These are phyloP conservation scores for Fusarium brachygibbosum DNA, from an alignment of 2,329 filamentous ascomycete genomes.

Conservation along the genomic window DNA sequence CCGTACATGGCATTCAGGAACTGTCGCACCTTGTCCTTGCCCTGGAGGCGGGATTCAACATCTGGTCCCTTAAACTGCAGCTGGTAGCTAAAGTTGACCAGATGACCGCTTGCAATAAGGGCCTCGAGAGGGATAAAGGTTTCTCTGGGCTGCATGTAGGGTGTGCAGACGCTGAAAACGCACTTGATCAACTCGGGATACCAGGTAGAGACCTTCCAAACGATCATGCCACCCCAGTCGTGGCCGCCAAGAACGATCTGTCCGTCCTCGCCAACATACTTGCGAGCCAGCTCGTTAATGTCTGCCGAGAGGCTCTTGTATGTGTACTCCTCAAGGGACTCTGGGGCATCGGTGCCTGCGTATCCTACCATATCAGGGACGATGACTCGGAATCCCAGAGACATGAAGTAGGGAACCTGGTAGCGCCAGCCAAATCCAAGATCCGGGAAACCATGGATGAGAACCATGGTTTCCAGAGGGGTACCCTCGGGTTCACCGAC, in stretches of 20 bases:
- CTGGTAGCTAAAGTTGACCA: constrained; percentile 87
- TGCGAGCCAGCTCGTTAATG: constrained; percentile 77
- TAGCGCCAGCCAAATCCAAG: constrained; percentile 88
- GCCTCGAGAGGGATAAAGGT: constrained; percentile 69
- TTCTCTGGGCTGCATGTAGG: constrained; percentile 70
- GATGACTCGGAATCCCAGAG: constrained; percentile 81
- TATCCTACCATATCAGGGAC: constrained; percentile 91
- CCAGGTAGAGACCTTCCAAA: constrained; percentile 81
- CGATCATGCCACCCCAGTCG: constrained; percentile 88
- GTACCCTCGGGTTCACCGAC: constrained; percentile 63
- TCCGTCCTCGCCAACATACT: constrained; percentile 60
- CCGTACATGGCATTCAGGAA: constrained; percentile 82
- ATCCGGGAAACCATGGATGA: constrained; percentile 86
- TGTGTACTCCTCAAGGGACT: constrained; percentile 73
- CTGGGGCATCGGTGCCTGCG: constrained; percentile 78
- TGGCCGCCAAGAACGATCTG: constrained; percentile 88
- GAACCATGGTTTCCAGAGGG: constrained; percentile 64
- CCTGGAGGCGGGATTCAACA: constrained; percentile 70
- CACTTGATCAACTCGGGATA: constrained; percentile 79
- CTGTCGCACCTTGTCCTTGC: constrained; percentile 72
- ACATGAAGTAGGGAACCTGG: constrained; percentile 83
- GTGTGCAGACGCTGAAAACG: constrained; percentile 85
- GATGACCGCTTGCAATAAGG: constrained; percentile 64
- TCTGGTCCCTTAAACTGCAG: constrained; percentile 80
- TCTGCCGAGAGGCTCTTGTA: constrained; percentile 81